Evolutionary conservation across 768 basidiomycete genomes (phyloP).

Genomic region (Macrolepiota dolichaula): DNA sequence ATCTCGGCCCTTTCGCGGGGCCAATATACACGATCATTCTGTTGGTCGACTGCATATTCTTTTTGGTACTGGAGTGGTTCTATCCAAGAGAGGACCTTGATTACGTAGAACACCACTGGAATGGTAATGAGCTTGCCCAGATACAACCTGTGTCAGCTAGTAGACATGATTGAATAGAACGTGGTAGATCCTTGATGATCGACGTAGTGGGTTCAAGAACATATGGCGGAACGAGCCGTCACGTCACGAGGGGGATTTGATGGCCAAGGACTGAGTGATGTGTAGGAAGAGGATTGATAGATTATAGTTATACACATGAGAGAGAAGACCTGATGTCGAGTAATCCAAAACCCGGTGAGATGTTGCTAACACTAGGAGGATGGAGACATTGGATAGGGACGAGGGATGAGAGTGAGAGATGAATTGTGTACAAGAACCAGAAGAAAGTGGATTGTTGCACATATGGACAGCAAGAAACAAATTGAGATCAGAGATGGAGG

Average conservation of each 20-base stretch:
- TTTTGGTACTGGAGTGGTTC: conserved; percentile 80
- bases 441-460: conserved; percentile 7
- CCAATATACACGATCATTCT: conserved; percentile 87
- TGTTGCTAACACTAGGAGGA: conserved; percentile 9
- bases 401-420: background rate
- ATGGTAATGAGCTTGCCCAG: conserved; percentile 34
- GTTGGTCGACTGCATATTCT: conserved; percentile 87
- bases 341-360: conserved; percentile 11
- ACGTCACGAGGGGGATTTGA: background rate
- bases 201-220: background rate
- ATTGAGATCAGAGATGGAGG: background rate
- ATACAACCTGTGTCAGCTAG: conserved; percentile 8
- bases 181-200: background rate
- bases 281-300: conserved; percentile 12
- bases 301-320: conserved; percentile 14
- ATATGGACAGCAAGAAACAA: conserved; percentile 2
- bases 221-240: background rate
- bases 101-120: conserved; percentile 67
- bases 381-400: background rate
- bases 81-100: conserved; percentile 77
- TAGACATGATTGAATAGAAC: conserved; percentile 8
- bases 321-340: conserved; percentile 11
- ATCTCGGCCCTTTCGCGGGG: conserved; percentile 77
- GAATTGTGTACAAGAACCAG: conserved; percentile 2
- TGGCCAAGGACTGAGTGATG: conserved; percentile 1